A percentile compares a stretch with the other conserved stretches of the same genome.
These are phyloP conservation scores for Ambrosiella beaveri DNA, from an alignment of 2,329 filamentous ascomycete genomes.

Conservation along the genomic window DNA sequence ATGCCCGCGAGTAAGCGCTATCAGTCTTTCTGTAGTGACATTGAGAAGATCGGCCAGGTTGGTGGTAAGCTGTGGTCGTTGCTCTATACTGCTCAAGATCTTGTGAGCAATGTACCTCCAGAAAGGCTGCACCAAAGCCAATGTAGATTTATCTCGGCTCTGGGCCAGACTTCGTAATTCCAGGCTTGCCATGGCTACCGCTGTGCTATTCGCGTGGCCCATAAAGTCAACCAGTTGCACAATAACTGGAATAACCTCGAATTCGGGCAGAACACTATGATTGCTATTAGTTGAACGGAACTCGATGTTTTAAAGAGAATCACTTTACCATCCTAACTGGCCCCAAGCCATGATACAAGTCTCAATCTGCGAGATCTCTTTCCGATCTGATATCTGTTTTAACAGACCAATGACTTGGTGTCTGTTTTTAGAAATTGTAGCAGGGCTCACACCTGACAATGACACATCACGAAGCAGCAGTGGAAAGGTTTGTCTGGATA, in stretches of 20 bases:
- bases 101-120: constrained; percentile 74
- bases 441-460: constrained; percentile 15
- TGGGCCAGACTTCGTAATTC: constrained; percentile 63
- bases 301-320: neutral
- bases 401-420: constrained; percentile 50
- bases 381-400: constrained; percentile 52
- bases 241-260: constrained; percentile 74
- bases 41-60: constrained; percentile 67
- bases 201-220: constrained; percentile 62
- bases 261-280: constrained; percentile 48
- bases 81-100: constrained; percentile 64
- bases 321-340: constrained; percentile 53
- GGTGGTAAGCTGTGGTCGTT: constrained; percentile 65
- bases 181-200: constrained; percentile 67
- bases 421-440: constrained; percentile 8
- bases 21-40: constrained; percentile 55
- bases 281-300: constrained; percentile 11
- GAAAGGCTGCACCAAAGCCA: constrained; percentile 64
- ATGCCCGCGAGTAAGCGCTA: constrained; percentile 59
- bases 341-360: constrained; percentile 74
- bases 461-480: constrained; percentile 36
- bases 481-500: constrained; percentile 41
- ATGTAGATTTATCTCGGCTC: constrained; percentile 40
- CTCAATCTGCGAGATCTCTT: constrained; percentile 53
- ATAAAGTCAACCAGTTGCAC: constrained; percentile 74